Evolutionary conservation across 345 rosid genomes (phyloP).

Genomic region (Gossypium arboreum): DNA sequence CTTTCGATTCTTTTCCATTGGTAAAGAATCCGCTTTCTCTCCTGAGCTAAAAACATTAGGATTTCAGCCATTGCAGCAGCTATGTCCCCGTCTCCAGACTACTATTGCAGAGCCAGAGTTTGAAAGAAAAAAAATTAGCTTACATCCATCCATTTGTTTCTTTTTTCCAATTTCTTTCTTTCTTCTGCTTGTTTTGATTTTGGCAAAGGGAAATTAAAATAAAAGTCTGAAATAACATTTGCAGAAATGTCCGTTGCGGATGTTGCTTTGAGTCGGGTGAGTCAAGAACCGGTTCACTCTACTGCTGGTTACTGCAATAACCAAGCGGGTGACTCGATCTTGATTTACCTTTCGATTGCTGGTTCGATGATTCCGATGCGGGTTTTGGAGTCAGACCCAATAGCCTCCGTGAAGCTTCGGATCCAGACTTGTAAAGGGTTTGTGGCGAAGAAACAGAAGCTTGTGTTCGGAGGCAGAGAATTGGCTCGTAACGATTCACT

Average conservation of each 20-base stretch:
- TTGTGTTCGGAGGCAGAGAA: constrained; percentile 79
- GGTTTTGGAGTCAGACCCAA: constrained; percentile 68
- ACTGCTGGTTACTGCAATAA: constrained; percentile 27
- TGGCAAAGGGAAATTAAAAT: not conserved
- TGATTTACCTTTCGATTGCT: constrained; percentile 50
- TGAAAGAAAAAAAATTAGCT: not conserved
- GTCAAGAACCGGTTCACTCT: constrained; percentile 35
- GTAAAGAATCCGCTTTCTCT: constrained; percentile 22
- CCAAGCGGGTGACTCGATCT: constrained; percentile 41
- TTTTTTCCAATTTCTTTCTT: not conserved
- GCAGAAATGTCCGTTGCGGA: constrained; percentile 65
- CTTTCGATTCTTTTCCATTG: constrained; percentile 44
- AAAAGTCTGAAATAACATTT: not conserved
- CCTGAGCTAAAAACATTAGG: not conserved
- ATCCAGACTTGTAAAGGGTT: constrained; percentile 81
- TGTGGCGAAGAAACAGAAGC: constrained; percentile 75
- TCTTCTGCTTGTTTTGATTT: constrained; percentile 4
- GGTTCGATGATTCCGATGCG: constrained; percentile 70
- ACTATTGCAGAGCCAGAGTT: constrained; percentile 1
- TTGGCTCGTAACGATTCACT: constrained; percentile 64
- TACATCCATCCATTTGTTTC: not conserved
- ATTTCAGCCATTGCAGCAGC: not conserved
- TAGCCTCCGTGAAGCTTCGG: constrained; percentile 77
- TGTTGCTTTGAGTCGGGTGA: constrained; percentile 57
- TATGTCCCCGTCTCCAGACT: constrained; percentile 6